Conservation (phyloP, 768 basidiomycete species). For the Hysterangium stoloniferum region DNA sequence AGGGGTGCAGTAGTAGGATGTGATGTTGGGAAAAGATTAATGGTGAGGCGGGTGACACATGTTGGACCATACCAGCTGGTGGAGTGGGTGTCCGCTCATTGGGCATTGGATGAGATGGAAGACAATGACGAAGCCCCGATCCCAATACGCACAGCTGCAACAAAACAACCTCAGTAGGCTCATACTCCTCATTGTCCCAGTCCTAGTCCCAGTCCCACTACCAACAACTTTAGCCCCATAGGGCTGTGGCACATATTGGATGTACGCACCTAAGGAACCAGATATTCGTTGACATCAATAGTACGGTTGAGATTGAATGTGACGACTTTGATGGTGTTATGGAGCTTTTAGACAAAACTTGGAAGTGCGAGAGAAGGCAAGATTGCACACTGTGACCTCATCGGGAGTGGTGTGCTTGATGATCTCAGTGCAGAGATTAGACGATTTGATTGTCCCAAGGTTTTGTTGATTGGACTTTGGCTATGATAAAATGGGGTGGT, state of each 20-base stretch:
- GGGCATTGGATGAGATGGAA: too few relatives aligned
- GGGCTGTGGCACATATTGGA: slow-evolving; percentile 98
- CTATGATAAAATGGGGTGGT: slow-evolving; percentile 29
- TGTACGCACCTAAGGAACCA: slow-evolving; percentile 79
- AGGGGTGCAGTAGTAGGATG: too few relatives aligned
- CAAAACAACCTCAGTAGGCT: too few relatives aligned
- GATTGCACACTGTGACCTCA: slow-evolving; percentile 96
- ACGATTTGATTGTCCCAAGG: slow-evolving; percentile 97
- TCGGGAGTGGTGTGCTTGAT: slow-evolving; percentile 97
- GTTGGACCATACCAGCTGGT: too few relatives aligned
- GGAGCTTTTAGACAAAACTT: slow-evolving; percentile 89
- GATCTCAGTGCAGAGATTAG: slow-evolving; percentile 98
- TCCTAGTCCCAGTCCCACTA: too few relatives aligned
- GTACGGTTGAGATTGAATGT: slow-evolving; percentile 88
- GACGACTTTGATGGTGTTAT: slow-evolving; percentile 90
- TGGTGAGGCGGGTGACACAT: too few relatives aligned
- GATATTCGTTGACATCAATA: slow-evolving; percentile 95
- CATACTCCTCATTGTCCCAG: too few relatives aligned
- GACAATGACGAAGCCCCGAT: too few relatives aligned
- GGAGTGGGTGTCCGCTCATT: too few relatives aligned
- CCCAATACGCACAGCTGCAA: too few relatives aligned
- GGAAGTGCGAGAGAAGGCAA: slow-evolving; percentile 93
- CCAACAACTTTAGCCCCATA: too few relatives aligned
- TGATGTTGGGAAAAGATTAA: too few relatives aligned
- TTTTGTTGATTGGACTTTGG: slow-evolving; percentile 98